Base-by-base conservation (phyloP, 2,329 filamentous ascomycete genomes). In the Fusarium buxicola region DNA sequence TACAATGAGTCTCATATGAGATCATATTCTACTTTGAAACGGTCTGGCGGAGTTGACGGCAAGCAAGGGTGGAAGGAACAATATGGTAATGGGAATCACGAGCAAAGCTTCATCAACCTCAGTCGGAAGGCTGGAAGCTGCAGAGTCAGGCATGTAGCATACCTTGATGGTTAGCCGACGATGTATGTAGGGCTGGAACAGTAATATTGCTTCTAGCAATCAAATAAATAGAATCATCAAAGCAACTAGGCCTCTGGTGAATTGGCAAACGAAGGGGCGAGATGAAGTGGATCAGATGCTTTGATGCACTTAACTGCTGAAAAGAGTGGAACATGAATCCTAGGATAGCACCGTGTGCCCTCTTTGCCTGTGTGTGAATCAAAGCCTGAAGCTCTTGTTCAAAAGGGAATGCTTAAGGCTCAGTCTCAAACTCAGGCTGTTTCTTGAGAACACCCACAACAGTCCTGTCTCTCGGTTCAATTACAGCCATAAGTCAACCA, bases 71-170 rank as follows among this genome's bases (percentile, higher is more conserved):
- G 45, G 30, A 63, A 45, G 51, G 38, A 43, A 36, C 21, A 65
- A 55, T 55, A 67, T 59, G 57, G 55, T 38, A 66, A 69, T 52
- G 52, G 63, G 63, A 58, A 61, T 69, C 49, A 63, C 47, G 65
- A 67, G 52, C 65, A 58, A 65, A 48, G 56, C 54, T 70, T 55
- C 52, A 44, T 55, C 34, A 49, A 43, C 55, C 41, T 48, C 30
- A 18, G 46, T 32, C 32, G 45, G 25, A 39, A 50, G 55, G 31
- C 56, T 36, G 44, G 54, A 41, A 47, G 47, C 54, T 45, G 40
- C 36, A 43, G 47, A 56, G 55, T 58, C 51, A 53, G 58, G 52
- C 63, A 66, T 54, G 65, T 70, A 69, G 53, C 64, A 45, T 58
- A 65, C 4, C 21, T 21, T 21, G 6, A 56, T 65, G 50, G 49